Evolutionary conservation across 305 asterid species (phyloP), one percentile per base, ranked within the genome.

Genomic region (Ilex paraguariensis): DNA sequence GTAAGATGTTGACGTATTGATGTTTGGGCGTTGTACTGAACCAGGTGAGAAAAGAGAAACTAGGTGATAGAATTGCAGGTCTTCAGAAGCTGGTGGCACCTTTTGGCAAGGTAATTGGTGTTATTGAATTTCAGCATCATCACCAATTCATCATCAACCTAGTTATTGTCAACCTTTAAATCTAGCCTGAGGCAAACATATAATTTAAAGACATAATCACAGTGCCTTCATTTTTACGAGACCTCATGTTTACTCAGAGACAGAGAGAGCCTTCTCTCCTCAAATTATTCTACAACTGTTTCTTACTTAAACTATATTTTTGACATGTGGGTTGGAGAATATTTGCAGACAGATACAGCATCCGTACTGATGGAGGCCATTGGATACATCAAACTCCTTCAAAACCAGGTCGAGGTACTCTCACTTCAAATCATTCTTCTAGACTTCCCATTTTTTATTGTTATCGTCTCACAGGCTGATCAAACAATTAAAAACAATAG

Each of bases 331-430:
- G 30, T 73, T 21, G 72, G 78, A 44, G 66, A 76, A 78, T 79
- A 67, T 75, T 78, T 21, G 65, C 88, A 91, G 97, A 90, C 97
- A 73, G 97, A 90, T 80, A 90, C 97, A 68, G 97, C 97, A 70
- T 87, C 97, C 68, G 97, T 90, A 73, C 87, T 90, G 9, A 87
- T 87, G 97, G 96, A 87, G 82, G 95, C 97, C 77, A 87, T 86
- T 65, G 97, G 97, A 58, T 90, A 87, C 45, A 90, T 90, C 84
- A 90, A 90, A 86, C 87, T 90, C 77, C 84, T 91, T 62, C 96
- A 91, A 64, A 75, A 39, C 71, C 96, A 88, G 86, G 94, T 91
- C 49, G 96, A 91, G 96, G 97, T 86, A 84, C 4, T 48, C 5
- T 46, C 56, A 42, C 31, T 56, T 65, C 62, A 12, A 66, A 66